Evolutionary conservation across 129 eudicot species (phyloP).

Genomic region (Centrapalus pauciflorus): DNA sequence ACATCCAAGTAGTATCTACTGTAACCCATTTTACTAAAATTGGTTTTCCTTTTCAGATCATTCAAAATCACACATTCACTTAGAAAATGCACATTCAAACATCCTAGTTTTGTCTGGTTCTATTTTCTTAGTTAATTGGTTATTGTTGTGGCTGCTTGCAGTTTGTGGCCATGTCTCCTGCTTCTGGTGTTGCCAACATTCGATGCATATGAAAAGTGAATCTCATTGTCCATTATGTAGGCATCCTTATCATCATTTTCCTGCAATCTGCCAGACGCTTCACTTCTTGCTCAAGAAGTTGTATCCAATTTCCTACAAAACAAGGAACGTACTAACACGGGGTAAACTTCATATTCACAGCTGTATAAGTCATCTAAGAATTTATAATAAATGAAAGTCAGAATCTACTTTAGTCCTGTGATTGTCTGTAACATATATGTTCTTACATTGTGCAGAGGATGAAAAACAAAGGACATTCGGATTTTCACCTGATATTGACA

Average conservation of each 20-base stretch:
- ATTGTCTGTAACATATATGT: not conserved
- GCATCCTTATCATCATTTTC: constrained; percentile 68
- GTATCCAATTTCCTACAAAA: constrained; percentile 54
- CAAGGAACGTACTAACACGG: constrained; percentile 44
- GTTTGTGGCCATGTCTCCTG: constrained; percentile 77
- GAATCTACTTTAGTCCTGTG: not conserved
- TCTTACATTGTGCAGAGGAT: constrained; percentile 39
- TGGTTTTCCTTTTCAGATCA: too few relatives aligned
- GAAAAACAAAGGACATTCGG: constrained; percentile 32
- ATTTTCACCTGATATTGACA: constrained; percentile 52
- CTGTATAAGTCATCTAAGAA: not conserved
- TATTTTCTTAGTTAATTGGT: not conserved
- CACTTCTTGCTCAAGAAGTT: constrained; percentile 64
- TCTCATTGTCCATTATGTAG: constrained; percentile 75
- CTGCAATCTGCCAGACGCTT: constrained; percentile 59
- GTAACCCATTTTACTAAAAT: too few relatives aligned
- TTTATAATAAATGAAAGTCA: not conserved
- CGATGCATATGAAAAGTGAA: constrained; percentile 43
- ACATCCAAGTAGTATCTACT: too few relatives aligned
- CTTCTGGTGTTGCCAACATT: constrained; percentile 72
- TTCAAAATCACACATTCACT: too few relatives aligned
- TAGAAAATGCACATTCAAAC: too few relatives aligned
- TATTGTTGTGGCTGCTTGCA: constrained; percentile 25
- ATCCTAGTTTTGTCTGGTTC: not conserved
- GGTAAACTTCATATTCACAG: constrained; percentile 33